Evolutionary conservation across 148 eudicot species (phyloP), one percentile per base, ranked within the genome.

Genomic region (Nyssa sinensis): DNA sequence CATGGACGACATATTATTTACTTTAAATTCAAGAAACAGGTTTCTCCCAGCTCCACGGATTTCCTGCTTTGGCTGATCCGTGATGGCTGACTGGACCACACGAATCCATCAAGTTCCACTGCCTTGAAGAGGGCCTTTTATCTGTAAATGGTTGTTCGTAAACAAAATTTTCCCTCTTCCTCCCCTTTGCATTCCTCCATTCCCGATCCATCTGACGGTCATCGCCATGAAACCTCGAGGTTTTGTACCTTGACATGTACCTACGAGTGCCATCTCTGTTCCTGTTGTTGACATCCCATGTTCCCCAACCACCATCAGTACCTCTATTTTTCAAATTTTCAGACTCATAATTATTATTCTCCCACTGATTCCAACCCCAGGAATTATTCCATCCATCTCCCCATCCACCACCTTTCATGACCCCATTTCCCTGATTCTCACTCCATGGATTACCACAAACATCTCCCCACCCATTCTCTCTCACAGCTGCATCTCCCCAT

Each of bases 181-280:
- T 53, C 4, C 35, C 49, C 25, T 41, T 71, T 39, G 62, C 72
- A 19, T 74, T 74, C 69, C 72, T 77, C 67, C 71, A 33, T 19
- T 58, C 59, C 29, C 75, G 28, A 60, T 44, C 53, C 24, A n/a
- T n/a, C 12, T 44, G 72, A 51, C 75, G 60, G 28, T 66, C 63
- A 60, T 68, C 29, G 25, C 77, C 75, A n/a, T 73, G 81, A 65
- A 49, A 83, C 57, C 83, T 83, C 8, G 83, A 83, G 65, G 77
- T 80, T 77, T 83, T 85, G 73, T 76, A 80, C 81, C 90, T 80
- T 34, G 89, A 74, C 72, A 78, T 62, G 74, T 84, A 73, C 68
- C 78, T 72, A 14, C 73, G 53, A 24, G 78, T 62, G 71, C 76
- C 49, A 64, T 72, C 82, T 30, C 65, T 73, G 30, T 75, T 77